These are phyloP conservation scores for Plasmodium chabaudi DNA, from an alignment of 169 alveolate genomes.

Conservation along the genomic window DNA sequence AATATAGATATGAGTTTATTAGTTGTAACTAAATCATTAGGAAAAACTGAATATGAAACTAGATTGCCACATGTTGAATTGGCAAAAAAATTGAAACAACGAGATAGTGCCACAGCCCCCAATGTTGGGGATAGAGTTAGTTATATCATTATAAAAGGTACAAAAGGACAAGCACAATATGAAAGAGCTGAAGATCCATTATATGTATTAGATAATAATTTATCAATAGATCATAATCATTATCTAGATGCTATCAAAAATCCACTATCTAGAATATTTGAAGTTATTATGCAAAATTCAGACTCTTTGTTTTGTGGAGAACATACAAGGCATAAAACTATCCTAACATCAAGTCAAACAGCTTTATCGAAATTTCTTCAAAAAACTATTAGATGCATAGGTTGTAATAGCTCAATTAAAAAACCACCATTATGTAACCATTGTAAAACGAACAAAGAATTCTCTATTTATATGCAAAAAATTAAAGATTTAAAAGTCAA, in stretches of 20 bases:
- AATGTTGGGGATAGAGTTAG: conserved; percentile 99
- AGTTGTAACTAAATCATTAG: conserved; percentile 98
- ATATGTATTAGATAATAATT: conserved; percentile 95
- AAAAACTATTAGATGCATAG: conserved; percentile 93
- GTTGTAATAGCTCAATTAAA: conserved; percentile 92
- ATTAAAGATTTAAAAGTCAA: conserved; percentile 88
- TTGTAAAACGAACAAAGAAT: conserved; percentile 81
- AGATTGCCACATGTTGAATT: conserved; percentile 99
- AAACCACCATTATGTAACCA: conserved; percentile 83
- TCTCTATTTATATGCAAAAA: conserved; percentile 84
- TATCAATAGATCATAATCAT: conserved; percentile 98
- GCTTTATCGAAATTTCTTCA: conserved; percentile 93
- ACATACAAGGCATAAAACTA: conserved; percentile 78
- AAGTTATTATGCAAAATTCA: conserved; percentile 93
- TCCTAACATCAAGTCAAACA: conserved; percentile 81
- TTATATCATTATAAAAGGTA: conserved; percentile 95
- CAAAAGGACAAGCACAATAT: conserved; percentile 94
- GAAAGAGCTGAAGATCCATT: conserved; percentile 99
- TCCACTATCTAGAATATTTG: conserved; percentile 94
- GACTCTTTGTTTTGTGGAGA: conserved; percentile 91
- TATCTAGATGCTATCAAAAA: conserved; percentile 96
- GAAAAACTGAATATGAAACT: conserved; percentile 94
- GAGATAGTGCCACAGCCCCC: conserved; percentile 97
- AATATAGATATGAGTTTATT: conserved; percentile 97
- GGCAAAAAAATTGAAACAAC: conserved; percentile 96